Conservation (phyloP, 2,329 filamentous ascomycete species). For the Dendrostoma leiphaemia region DNA sequence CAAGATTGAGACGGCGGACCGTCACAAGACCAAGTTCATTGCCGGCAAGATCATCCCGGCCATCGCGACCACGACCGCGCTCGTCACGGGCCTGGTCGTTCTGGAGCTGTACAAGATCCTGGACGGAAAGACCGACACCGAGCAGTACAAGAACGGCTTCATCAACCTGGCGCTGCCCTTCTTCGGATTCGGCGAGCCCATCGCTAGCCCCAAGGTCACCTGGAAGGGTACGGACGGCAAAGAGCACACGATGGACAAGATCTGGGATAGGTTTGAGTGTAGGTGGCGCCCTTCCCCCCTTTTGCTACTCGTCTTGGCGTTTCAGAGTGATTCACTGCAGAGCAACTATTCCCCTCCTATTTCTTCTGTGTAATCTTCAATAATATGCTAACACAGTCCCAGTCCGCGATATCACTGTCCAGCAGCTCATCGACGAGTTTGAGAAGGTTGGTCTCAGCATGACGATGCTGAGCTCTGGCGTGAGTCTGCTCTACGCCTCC, state of each 20-base stretch:
- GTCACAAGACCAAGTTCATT: constrained; percentile 99
- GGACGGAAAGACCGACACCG: constrained; percentile 92
- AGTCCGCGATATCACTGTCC: constrained; percentile 80
- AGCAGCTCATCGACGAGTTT: constrained; percentile 81
- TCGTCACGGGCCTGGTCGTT: constrained; percentile 90
- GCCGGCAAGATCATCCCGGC: constrained; percentile 99
- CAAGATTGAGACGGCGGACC: constrained; percentile 88
- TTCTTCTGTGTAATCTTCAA: no score
- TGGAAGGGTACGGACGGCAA: constrained; percentile 79
- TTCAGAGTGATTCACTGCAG: no score
- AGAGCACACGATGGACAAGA: constrained; percentile 79
- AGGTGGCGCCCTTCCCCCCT: no score
- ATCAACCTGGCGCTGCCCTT: constrained; percentile 95
- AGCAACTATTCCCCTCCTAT: no score
- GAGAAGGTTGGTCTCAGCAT: constrained; percentile 76
- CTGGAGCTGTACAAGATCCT: constrained; percentile 95
- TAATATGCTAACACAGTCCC: no score
- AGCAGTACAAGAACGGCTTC: constrained; percentile 99
- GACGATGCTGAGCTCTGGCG: constrained; percentile 95
- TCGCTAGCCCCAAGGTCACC: constrained; percentile 87
- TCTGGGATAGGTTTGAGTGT: constrained; percentile 97
- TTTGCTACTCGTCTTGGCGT: no score
- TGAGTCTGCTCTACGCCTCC: constrained; percentile 88
- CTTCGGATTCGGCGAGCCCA: constrained; percentile 97
- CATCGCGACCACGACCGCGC: constrained; percentile 93